Percentiles rank a stretch among this genome's conserved stretches.
Evolutionary conservation across 257 asterid species (phyloP).

Genomic region (Capsicum baccatum): DNA sequence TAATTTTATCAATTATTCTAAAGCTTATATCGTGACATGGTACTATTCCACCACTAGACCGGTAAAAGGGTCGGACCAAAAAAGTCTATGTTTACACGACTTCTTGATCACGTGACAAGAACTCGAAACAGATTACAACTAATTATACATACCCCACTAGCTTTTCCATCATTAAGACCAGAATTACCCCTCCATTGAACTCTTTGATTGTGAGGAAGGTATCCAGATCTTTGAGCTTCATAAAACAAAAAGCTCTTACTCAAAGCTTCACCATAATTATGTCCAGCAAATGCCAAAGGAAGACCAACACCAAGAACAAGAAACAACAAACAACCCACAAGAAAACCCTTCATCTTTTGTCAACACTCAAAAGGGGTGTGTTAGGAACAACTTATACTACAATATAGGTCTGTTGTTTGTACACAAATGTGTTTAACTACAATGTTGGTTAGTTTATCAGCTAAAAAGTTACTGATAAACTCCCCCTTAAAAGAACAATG

Average conservation of each 20-base stretch:
- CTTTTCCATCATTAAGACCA: constrained; percentile 87
- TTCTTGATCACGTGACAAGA: too few species aligned
- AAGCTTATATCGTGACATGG: too few species aligned
- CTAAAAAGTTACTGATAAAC: constrained; percentile 40
- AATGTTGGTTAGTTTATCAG: constrained; percentile 44
- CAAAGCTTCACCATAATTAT: constrained; percentile 84
- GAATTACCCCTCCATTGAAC: constrained; percentile 94
- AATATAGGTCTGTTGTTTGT: constrained; percentile 48
- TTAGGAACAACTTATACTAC: neutral
- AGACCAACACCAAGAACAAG: constrained; percentile 47
- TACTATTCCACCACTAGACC: too few species aligned
- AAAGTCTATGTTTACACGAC: too few species aligned
- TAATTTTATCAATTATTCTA: too few species aligned
- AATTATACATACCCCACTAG: constrained; percentile 62
- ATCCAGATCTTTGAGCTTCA: constrained; percentile 99
- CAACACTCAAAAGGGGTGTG: too few species aligned
- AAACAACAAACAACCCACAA: constrained; percentile 53
- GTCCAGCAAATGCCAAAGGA: constrained; percentile 67
- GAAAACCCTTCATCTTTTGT: constrained; percentile 50
- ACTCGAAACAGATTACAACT: neutral
- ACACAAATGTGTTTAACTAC: constrained; percentile 1
- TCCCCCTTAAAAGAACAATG: constrained; percentile 14
- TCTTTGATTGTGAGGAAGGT: constrained; percentile 73
- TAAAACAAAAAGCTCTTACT: constrained; percentile 83
- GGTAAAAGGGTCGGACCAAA: too few species aligned